Evolutionary conservation across 2,329 filamentous ascomycete species (phyloP), one percentile per base, ranked within the genome.

Genomic region (Botrytis paeoniae): DNA sequence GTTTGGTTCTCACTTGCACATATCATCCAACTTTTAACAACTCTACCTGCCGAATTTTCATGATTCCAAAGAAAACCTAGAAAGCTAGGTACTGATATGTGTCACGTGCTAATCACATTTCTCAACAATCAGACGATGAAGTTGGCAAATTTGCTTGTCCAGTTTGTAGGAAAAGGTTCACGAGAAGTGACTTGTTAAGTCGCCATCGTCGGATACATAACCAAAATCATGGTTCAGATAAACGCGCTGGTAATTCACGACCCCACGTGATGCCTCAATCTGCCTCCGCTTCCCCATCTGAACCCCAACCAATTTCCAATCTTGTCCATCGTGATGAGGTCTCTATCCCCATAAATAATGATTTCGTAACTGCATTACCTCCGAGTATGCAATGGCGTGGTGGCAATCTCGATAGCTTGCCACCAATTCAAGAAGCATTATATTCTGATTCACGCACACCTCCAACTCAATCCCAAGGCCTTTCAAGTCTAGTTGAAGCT

Each of bases 401-500:
- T n/a, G 51, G 18, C 22, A 32, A 32, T 25, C 64, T 37, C 6
- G 70, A 61, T 8, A 72, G 29, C 29, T 51, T 72, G 25, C 70
- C 70, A 37, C 59, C 63, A 2, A 72, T 72, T 12, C 70, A 72
- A 60, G 65, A 64, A 60, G 45, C 68, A 35, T 54, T 64, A 64
- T 54, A 32, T 62, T 48, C 66, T 41, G 25, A 64, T 41, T 57
- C 65, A 64, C 62, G 37, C 39, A 54, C 74, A 18, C 48, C 75
- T 41, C 72, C 74, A 57, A 43, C 66, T 37, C 73, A 73, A 64
- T 35, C 75, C 16, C 78, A 79, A 73, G 78, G 76, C 4, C 66
- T 80, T 25, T 77, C 78, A 3, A 79, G 76, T 59, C 72, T 80
- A n/a, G 77, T 79, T 75, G 77, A 80, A 72, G 78, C 78, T 32